Conservation (phyloP, 495 filamentous ascomycete species). For the Lophiotrema nucula region DNA sequence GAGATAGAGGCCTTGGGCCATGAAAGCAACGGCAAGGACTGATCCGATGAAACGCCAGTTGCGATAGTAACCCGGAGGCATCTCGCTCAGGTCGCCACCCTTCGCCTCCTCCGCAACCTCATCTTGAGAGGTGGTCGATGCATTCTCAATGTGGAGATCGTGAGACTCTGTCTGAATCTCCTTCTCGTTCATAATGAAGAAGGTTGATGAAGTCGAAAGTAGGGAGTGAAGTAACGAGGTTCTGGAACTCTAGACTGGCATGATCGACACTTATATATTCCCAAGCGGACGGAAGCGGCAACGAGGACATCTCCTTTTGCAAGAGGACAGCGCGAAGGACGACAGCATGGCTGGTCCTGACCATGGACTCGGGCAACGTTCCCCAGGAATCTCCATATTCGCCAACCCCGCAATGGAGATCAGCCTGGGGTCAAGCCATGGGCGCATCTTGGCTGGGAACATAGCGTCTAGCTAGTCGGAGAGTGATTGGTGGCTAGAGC, state of each 20-base stretch:
- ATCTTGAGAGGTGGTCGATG: background rate
- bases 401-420: conserved; percentile 6
- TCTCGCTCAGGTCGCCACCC: conserved; percentile 15
- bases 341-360: no score
- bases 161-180: background rate
- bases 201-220: background rate
- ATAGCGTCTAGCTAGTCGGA: background rate
- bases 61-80: conserved; percentile 26
- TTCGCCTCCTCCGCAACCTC: conserved; percentile 11
- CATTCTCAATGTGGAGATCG: conserved; percentile 4
- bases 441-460: background rate
- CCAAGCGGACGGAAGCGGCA: background rate
- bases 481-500: background rate
- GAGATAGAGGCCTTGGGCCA: conserved; percentile 17
- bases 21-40: conserved; percentile 7
- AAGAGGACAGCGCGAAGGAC: no score
- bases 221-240: background rate
- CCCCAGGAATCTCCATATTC: background rate
- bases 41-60: conserved; percentile 31
- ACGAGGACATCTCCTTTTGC: no score
- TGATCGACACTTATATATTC: background rate
- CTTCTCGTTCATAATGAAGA: background rate
- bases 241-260: background rate
- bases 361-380: background rate
- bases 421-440: background rate